Evolutionary conservation across 2,329 filamentous ascomycete species (phyloP), one percentile per base, ranked within the genome.

Genomic region (Ophiostoma tasmaniense): DNA sequence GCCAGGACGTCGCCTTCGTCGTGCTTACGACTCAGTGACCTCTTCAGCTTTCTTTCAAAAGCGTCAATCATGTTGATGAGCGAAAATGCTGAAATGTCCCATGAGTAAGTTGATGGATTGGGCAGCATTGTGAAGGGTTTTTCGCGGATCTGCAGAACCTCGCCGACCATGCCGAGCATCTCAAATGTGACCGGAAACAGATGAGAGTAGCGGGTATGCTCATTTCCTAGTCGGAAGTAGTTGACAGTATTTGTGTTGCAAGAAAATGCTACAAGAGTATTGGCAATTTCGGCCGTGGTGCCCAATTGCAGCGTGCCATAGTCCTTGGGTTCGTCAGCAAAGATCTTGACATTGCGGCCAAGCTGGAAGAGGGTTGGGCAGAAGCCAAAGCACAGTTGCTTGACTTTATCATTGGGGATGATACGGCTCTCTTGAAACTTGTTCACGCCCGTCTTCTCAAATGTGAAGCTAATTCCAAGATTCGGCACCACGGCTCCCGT

Each of bases 181-280:
- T 87, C 85, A 66, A 87, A 87, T 0, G 83, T 79, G 0, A 87
- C 84, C 22, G 82, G 82, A 68, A 85, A 85, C 1, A 85, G 70
- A 73, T 85, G 83, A 0, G 77, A 77, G 10, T 81, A 79, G 62
- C 79, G 78, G 33, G 77, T 77, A 2, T 77, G 77, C 13, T 77
- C 74, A 5, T 78, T 71, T 25, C 64, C 67, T 5, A 61, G 69
- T 17, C 76, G 75, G 67, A 81, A 85, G 72, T 81, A 80, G 39
- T 81, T 80, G 14, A 83, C 78, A 0, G 84, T 82, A 33, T 82
- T 82, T 8, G 81, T 81, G 70, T 84, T 84, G 74, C 84, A 87
- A 2, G 83, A 83, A 66, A 87, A 80, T n/a, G 81, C 75, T 1
- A 81, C 80, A 39, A 87, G 77, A 0, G 84, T 85, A 71, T 84